Evolutionary conservation across 306 rosid species (phyloP).

Genomic region (Prunus armeniaca): DNA sequence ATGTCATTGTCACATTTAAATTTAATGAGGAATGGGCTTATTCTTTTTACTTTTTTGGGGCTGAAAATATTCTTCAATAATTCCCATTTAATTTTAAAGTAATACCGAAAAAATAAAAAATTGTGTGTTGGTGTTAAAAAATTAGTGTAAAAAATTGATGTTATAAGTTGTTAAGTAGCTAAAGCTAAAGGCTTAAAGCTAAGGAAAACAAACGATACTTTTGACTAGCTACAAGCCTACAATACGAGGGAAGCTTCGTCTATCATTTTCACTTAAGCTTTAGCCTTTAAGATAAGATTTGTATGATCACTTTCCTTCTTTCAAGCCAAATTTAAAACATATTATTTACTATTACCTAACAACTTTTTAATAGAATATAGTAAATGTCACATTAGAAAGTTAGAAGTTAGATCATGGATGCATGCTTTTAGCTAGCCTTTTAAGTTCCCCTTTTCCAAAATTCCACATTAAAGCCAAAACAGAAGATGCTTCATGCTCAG

Average conservation of each 20-base stretch:
- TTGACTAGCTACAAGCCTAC: background rate
- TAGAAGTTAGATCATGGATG: background rate
- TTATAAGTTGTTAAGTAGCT: background rate
- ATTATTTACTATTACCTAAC: too few relatives aligned
- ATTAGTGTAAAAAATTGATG: too few relatives aligned
- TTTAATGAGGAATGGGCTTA: too few relatives aligned
- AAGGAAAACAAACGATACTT: background rate
- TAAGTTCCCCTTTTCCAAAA: background rate
- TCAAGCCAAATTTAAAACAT: too few relatives aligned
- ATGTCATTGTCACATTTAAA: too few relatives aligned
- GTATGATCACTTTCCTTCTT: background rate
- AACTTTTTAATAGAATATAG: too few relatives aligned
- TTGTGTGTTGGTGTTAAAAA: too few relatives aligned
- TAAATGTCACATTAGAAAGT: background rate
- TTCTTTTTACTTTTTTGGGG: too few relatives aligned
- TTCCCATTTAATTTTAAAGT: too few relatives aligned
- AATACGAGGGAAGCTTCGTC: slow-evolving; percentile 3
- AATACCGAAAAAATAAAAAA: too few relatives aligned
- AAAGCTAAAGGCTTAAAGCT: background rate
- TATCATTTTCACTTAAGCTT: slow-evolving; percentile 7
- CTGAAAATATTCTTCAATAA: too few relatives aligned
- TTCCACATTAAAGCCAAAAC: background rate
- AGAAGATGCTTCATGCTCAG: background rate
- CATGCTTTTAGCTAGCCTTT: background rate
- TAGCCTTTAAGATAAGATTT: background rate